Evolutionary conservation across 306 rosid species (phyloP).

Genomic region (Castanea crenata): DNA sequence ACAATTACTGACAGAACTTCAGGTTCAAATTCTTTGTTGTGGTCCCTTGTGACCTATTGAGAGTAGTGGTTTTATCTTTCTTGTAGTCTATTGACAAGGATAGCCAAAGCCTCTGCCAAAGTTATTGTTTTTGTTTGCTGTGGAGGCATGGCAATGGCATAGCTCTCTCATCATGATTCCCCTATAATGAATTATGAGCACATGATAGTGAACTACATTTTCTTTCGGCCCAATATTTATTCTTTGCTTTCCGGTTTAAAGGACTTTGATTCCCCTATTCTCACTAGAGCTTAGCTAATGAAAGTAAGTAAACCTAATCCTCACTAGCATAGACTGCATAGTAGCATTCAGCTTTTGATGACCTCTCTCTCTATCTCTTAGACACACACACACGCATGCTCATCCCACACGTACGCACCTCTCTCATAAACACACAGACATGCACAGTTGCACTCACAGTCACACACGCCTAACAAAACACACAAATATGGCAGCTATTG

Average conservation of each 20-base stretch:
- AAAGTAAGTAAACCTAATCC: neutral
- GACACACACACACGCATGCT: too few species aligned
- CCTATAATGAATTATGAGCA: neutral
- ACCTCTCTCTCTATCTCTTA: too few species aligned
- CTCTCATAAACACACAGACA: too few species aligned
- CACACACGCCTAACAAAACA: neutral
- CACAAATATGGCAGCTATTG: conserved; percentile 7
- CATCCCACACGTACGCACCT: too few species aligned
- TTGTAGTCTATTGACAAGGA: conserved; percentile 19
- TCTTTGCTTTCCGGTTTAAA: conserved; percentile 12
- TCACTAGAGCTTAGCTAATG: conserved; percentile 20
- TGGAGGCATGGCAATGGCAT: conserved; percentile 32
- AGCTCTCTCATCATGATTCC: conserved; percentile 32
- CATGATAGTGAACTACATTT: conserved; percentile 26
- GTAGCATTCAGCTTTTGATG: too few species aligned
- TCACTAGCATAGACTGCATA: too few species aligned
- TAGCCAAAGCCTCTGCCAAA: conserved; percentile 22
- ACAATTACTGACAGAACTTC: neutral
- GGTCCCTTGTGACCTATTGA: conserved; percentile 31
- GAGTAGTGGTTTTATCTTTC: conserved; percentile 14
- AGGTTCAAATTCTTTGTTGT: conserved; percentile 15
- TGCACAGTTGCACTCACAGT: neutral
- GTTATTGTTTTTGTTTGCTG: conserved; percentile 31
- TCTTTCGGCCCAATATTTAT: conserved; percentile 28
- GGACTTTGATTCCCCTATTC: conserved; percentile 23